A percentile compares a stretch with the other conserved stretches of the same genome.
Evolutionary conservation across 139 green algal species (phyloP).

Genomic region (Bryopsis sp.): DNA sequence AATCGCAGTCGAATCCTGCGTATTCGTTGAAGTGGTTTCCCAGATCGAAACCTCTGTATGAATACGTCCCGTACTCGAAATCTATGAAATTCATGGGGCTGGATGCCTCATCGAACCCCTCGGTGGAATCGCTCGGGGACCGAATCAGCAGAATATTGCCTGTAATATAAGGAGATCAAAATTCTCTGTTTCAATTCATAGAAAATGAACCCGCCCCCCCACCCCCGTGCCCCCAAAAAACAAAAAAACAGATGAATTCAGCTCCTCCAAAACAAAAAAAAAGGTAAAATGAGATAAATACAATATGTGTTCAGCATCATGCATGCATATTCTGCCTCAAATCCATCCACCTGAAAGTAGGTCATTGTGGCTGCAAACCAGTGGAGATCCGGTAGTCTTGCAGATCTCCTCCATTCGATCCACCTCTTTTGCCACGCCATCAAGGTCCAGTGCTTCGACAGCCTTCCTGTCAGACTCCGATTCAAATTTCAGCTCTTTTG

Average conservation of each 20-base stretch:
- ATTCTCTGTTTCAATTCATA: no score
- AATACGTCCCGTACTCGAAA: slow-evolving; percentile 85
- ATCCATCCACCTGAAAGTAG: slow-evolving; percentile 32
- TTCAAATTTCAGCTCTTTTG: not conserved
- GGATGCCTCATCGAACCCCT: slow-evolving; percentile 7
- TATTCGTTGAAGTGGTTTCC: slow-evolving; percentile 98
- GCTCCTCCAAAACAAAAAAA: no score
- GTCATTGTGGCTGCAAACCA: slow-evolving; percentile 87
- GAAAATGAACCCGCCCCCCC: no score
- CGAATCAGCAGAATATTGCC: slow-evolving; percentile 79
- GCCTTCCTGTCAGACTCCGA: not conserved
- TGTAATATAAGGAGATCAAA: no score
- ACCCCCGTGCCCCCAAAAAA: no score
- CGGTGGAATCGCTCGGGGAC: slow-evolving; percentile 1
- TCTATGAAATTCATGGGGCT: slow-evolving; percentile 73
- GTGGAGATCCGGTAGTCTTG: slow-evolving; percentile 20
- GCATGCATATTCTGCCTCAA: no score
- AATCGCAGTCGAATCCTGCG: slow-evolving; percentile 59
- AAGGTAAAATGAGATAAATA: no score
- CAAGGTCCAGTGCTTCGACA: slow-evolving; percentile 30
- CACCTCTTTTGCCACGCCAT: slow-evolving; percentile 42
- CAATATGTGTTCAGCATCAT: no score
- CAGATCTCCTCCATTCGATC: slow-evolving; percentile 33
- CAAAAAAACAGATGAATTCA: no score
- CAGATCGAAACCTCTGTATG: slow-evolving; percentile 70